Conservation (phyloP, 2,329 filamentous ascomycete species). For the Daldinia sp. region DNA sequence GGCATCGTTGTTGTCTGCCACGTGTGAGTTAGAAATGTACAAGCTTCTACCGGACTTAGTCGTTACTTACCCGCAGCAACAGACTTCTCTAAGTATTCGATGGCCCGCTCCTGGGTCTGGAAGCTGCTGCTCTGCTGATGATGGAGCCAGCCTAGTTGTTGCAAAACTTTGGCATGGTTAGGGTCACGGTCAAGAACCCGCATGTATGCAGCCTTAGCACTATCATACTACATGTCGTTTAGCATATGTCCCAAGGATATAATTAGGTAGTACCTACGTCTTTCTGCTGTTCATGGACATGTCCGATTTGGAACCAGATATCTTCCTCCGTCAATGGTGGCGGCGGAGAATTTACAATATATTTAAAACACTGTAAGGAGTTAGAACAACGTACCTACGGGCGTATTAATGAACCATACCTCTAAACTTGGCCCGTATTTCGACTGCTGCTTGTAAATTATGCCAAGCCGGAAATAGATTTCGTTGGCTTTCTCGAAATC, state of each 20-base stretch:
- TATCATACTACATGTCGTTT: constrained; percentile 76
- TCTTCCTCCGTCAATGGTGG: constrained; percentile 94
- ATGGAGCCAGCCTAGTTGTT: constrained; percentile 97
- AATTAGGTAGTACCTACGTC: constrained; percentile 72
- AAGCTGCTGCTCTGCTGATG: constrained; percentile 95
- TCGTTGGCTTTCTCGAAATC: constrained; percentile 99
- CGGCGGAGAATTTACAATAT: constrained; percentile 92
- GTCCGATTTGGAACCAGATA: constrained; percentile 99
- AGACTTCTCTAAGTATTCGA: constrained; percentile 96
- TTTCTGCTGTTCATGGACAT: constrained; percentile 98
- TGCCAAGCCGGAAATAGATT: constrained; percentile 98
- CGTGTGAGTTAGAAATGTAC: constrained; percentile 42
- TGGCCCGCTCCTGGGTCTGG: constrained; percentile 91
- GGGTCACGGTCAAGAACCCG: constrained; percentile 94
- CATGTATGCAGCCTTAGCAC: constrained; percentile 89
- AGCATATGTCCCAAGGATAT: constrained; percentile 29
- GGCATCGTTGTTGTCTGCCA: constrained; percentile 85
- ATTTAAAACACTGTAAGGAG: constrained; percentile 85
- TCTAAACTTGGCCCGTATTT: constrained; percentile 94
- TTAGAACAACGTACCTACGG: constrained; percentile 37
- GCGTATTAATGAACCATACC: constrained; percentile 58
- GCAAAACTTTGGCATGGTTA: constrained; percentile 95
- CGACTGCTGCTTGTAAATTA: constrained; percentile 98
- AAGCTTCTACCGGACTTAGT: constrained; percentile 6
- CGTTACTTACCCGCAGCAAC: constrained; percentile 80